Conservation (phyloP, 2,329 filamentous ascomycete species). For the Xylaria sp. region DNA sequence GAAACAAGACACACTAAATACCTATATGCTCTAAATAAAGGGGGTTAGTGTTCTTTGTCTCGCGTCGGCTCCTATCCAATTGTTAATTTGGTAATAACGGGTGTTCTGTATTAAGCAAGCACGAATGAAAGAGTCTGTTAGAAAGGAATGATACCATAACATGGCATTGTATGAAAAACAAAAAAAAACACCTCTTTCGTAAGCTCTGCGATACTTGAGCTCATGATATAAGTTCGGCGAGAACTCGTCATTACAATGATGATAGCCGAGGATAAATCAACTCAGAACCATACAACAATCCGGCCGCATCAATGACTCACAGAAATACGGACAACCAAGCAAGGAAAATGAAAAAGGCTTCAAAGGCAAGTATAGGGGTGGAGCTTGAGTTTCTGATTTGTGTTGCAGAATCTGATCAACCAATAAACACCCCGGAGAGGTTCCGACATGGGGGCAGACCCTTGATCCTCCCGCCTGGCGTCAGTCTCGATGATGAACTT, state of each 20-base stretch:
- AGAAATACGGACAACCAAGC: neutral
- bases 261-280: neutral
- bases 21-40: too few species aligned
- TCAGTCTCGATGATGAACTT: neutral
- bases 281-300: neutral
- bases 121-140: neutral
- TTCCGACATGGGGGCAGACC: constrained; percentile 28
- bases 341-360: neutral
- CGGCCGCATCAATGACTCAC: too few species aligned
- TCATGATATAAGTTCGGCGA: neutral
- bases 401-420: neutral
- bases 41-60: too few species aligned
- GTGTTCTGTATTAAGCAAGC: neutral
- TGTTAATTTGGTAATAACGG: neutral
- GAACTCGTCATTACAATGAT: neutral
- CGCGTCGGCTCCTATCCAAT: neutral
- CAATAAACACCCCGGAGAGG: constrained; percentile 5
- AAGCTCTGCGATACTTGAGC: neutral
- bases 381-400: constrained; percentile 42
- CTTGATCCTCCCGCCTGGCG: neutral
- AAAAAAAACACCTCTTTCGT: neutral
- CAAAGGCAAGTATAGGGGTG: constrained; percentile 39
- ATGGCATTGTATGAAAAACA: neutral
- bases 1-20: too few species aligned
- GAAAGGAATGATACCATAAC: neutral